Conservation (phyloP, 495 filamentous ascomycete species). For the Aspergillus ostianus region DNA sequence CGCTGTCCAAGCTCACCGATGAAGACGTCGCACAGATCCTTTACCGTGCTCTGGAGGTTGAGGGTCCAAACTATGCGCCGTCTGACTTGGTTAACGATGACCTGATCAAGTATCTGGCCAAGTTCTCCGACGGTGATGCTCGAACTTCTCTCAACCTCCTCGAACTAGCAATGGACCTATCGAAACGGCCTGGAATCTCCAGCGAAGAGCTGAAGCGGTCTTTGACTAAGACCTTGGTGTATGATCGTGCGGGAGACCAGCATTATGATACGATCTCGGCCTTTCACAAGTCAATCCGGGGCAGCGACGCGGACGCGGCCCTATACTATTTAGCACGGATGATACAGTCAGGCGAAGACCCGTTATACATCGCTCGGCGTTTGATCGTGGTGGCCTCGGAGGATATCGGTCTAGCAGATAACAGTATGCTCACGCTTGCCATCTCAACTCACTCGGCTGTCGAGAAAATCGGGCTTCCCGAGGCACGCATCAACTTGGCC, state of each 20-base stretch:
- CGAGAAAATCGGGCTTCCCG: constrained; percentile 89
- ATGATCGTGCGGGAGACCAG: constrained; percentile 92
- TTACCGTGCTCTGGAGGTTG: constrained; percentile 64
- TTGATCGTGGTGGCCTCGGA: constrained; percentile 91
- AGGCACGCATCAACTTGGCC: constrained; percentile 87
- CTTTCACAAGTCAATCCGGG: constrained; percentile 93
- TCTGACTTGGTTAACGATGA: constrained; percentile 71
- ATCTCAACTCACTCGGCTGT: constrained; percentile 81
- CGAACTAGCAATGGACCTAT: constrained; percentile 73
- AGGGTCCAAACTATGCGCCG: constrained; percentile 53
- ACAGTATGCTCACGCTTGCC: constrained; percentile 77
- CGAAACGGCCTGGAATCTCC: constrained; percentile 49
- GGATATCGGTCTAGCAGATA: constrained; percentile 90
- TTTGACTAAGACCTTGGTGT: constrained; percentile 87
- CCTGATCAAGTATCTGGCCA: constrained; percentile 74
- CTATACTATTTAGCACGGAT: constrained; percentile 94
- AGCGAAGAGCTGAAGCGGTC: constrained; percentile 71
- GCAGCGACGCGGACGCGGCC: constrained; percentile 79
- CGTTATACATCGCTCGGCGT: constrained; percentile 84
- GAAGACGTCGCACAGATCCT: constrained; percentile 72
- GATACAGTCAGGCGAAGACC: constrained; percentile 95
- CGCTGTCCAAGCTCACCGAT: constrained; percentile 68
- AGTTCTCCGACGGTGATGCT: constrained; percentile 88
- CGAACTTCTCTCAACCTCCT: constrained; percentile 89
- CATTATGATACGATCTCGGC: constrained; percentile 95